Evolutionary conservation across 129 eudicot genomes (phyloP).

Genomic region (Sambucus nigra): DNA sequence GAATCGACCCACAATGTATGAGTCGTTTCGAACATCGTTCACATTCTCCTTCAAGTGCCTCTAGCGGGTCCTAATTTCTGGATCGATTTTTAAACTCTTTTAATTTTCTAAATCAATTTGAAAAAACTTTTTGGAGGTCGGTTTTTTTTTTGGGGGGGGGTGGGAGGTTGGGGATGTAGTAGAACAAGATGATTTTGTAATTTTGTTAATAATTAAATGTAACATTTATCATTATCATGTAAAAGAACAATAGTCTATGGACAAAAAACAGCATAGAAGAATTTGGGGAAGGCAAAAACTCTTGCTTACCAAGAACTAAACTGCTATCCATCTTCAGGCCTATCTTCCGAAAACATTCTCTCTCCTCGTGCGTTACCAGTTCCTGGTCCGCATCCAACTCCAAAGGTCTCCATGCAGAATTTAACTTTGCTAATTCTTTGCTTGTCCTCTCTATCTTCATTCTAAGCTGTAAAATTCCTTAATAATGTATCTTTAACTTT

Average conservation of each 20-base stretch:
- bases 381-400: constrained; percentile 65
- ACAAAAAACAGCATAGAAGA: neutral
- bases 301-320: constrained; percentile 76
- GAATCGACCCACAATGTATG: too few species aligned
- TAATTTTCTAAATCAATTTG: too few species aligned
- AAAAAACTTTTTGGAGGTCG: too few species aligned
- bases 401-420: constrained; percentile 43
- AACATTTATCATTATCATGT: too few species aligned
- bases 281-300: constrained; percentile 2
- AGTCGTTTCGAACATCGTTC: too few species aligned
- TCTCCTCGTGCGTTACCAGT: constrained; percentile 72
- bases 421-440: constrained; percentile 37
- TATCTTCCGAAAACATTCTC: constrained; percentile 57
- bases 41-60: too few species aligned
- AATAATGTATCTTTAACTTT: neutral
- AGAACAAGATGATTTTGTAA: too few species aligned
- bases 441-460: constrained; percentile 61
- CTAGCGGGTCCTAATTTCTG: too few species aligned
- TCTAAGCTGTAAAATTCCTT: constrained; percentile 46
- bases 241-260: neutral
- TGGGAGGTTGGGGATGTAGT: too few species aligned
- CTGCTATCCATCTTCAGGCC: constrained; percentile 66
- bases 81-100: too few species aligned
- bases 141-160: too few species aligned
- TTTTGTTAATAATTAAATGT: too few species aligned